Evolutionary conservation across 306 rosid genomes (phyloP), one percentile per base, ranked within the genome.

Genomic region (Trifolium dubium): DNA sequence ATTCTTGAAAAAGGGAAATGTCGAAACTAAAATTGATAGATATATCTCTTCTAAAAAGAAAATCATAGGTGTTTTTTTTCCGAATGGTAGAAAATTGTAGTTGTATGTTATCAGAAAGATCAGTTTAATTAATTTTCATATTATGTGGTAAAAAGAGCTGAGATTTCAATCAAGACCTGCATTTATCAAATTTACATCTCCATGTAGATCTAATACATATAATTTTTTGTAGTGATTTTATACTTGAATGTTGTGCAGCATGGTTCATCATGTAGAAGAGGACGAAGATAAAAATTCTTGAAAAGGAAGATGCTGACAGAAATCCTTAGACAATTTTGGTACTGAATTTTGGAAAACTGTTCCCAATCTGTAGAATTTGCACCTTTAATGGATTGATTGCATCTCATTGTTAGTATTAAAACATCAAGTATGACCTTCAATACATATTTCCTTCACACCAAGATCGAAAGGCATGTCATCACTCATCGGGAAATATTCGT

Each of bases 241-340:
- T 69, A 8, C 18, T 10, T 37, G 40, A 30, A 69, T 71, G 69
- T 2, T 61, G 4, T 69, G 77, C 80, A 80, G 77, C 29, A 49
- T 53, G 73, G 68, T 53, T 41, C 72, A 12, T 74, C 68, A 69
- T 74, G 80, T 54, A 49, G 60, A 17, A 18, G 31, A 30, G 23
- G 67, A 23, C n/a, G 69, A 47, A 60, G 31, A 44, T 51, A 39
- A 15, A 47, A 7, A 2, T 46, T 15, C 34, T 13, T 69, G 75
- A 70, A 35, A 70, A 69, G 14, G 74, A 18, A 70, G 75, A 53
- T 15, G 17, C 32, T 31, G 17, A 17, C 51, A 69, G 4, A 53
- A 51, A 35, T 67, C 19, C 3, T 23, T 35, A 4, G 32, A 9
- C 51, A 51, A 53, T 15, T 10, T 54, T 10, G 55, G 41, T 41